A percentile compares a stretch with the other conserved stretches of the same genome.
phyloP scores from a whole-genome alignment of 1,139 yeast genomes.

The Protomyces macrosporus region DNA sequence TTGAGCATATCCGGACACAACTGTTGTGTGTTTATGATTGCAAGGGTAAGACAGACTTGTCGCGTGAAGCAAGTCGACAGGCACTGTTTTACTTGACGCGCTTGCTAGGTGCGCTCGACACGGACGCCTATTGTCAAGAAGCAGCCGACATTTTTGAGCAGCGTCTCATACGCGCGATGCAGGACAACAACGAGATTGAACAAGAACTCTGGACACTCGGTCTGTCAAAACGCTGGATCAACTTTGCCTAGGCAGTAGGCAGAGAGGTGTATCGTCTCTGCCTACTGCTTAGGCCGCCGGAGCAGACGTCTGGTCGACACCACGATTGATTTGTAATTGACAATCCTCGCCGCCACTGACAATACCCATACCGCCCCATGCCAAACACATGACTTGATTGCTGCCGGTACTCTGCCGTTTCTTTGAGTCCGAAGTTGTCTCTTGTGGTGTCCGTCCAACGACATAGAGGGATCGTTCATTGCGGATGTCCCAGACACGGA shows the following conservation, averaged over 20 bases:
- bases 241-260: background rate
- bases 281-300: background rate
- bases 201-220: background rate
- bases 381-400: constrained; percentile 72
- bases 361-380: constrained; percentile 80
- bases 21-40: background rate
- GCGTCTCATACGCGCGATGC: background rate
- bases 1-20: background rate
- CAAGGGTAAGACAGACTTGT: background rate
- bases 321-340: constrained; percentile 70
- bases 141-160: background rate
- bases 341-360: constrained; percentile 93
- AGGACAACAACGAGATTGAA: background rate
- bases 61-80: background rate
- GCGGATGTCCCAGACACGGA: constrained; percentile 91
- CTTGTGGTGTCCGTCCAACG: constrained; percentile 53
- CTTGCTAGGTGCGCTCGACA: background rate
- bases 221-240: background rate
- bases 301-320: constrained; percentile 27
- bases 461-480: constrained; percentile 35
- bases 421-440: constrained; percentile 28
- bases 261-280: no score
- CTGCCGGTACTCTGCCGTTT: constrained; percentile 37
- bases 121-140: background rate
- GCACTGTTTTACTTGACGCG: background rate